Evolutionary conservation across 164 flowering plant species (phyloP), one percentile per base, ranked within the genome.

Genomic region (Magnolia sinica): DNA sequence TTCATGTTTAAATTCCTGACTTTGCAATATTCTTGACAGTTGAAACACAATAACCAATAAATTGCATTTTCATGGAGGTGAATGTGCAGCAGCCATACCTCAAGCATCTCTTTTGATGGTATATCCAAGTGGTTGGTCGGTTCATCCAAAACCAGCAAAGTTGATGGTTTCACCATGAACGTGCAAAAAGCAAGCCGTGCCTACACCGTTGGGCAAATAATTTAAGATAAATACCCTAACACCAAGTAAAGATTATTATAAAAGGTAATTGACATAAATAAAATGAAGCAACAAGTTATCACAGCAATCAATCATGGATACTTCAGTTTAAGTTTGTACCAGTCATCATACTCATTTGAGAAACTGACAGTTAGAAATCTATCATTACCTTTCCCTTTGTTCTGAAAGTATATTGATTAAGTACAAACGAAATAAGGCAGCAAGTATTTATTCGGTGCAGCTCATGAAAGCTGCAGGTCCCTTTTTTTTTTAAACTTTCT

Each of bases 61-160:
- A 67, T 18, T 29, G 71, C 70, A 68, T 68, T 68, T 16, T 13
- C 29, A 1, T 24, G 50, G 16, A 22, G 27, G 63, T 8, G 10
- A 64, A 69, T 20, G 24, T 65, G 23, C 14, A 71, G 23, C 45
- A 65, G 27, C n/a, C 73, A 79, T 77, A 93, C 98, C 97, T 96
- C 99, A 27, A 96, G 98, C 99, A 96, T 96, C 85, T 96, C 99
- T 86, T 96, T 96, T 71, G 99, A 84, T 78, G 99, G 98, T 74
- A 96, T 96, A 79, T 96, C 99, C 83, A 94, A 86, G 84, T 96
- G 99, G 80, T 96, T 96, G 79, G 99, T 96, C 22, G 99, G 99
- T 80, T 96, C 99, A 81, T 96, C 99, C 89, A 96, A 83, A 73
- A 96, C 94, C 37, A 96, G 89, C 79, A 96, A 76, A 45, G 97